phyloP scores from a whole-genome alignment of 331 rosid genomes.

The Pyrus hybrid region DNA sequence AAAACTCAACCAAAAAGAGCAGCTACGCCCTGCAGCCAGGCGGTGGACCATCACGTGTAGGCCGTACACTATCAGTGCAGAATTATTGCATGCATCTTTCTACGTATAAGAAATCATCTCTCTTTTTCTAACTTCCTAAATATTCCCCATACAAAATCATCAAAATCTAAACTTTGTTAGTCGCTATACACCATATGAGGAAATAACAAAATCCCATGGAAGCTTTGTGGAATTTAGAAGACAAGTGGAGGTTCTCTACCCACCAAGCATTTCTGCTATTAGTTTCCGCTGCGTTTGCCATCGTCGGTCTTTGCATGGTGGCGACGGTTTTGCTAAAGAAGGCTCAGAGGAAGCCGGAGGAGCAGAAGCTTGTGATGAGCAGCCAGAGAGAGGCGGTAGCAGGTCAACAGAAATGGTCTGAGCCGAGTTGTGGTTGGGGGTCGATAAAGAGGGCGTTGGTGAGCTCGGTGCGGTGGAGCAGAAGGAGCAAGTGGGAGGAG shows the following conservation, averaged over 20 bases:
- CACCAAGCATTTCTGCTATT: conserved; percentile 55
- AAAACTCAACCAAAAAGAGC: background rate
- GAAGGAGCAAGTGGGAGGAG: conserved; percentile 47
- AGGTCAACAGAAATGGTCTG: conserved; percentile 6
- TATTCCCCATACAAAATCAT: background rate
- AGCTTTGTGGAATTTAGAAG: conserved; percentile 65
- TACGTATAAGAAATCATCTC: background rate
- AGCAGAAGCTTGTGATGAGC: conserved; percentile 8
- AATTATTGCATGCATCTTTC: background rate
- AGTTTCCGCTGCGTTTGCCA: conserved; percentile 34
- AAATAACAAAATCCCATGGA: conserved; percentile 37
- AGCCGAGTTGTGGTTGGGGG: conserved; percentile 36
- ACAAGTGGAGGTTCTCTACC: conserved; percentile 64
- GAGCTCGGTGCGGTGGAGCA: conserved; percentile 58
- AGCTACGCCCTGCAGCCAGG: background rate
- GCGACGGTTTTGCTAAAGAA: conserved; percentile 29
- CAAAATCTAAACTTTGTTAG: background rate
- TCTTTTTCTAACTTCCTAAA: background rate
- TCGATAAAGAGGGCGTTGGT: conserved; percentile 45
- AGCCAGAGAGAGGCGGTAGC: conserved; percentile 16
- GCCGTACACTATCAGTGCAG: background rate
- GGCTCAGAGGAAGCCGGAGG: conserved; percentile 12
- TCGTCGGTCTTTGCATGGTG: conserved; percentile 28
- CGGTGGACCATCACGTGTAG: conserved; percentile 43
- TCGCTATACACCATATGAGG: background rate